Evolutionary conservation across 108 stramenopile species (phyloP).

Genomic region (Cyclotella distinguenda): DNA sequence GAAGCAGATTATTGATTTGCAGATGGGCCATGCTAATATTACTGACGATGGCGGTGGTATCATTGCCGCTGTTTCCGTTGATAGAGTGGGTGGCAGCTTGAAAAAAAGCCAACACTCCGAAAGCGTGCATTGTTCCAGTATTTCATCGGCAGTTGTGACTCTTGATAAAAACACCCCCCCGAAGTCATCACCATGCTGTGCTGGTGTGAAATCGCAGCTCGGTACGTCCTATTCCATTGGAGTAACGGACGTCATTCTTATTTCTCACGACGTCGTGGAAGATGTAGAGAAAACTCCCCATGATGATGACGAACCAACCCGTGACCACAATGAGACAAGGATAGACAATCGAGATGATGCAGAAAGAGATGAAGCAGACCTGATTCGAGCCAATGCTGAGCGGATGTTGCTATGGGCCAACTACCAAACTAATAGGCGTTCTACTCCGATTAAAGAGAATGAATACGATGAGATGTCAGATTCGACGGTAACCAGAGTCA

Average conservation of each 20-base stretch:
- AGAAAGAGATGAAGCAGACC: conserved; percentile 29
- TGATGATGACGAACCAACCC: conserved; percentile 9
- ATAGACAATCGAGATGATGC: conserved; percentile 4
- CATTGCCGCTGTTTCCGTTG: not conserved
- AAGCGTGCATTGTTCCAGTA: not conserved
- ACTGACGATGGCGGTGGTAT: not conserved
- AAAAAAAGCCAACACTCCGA: not conserved
- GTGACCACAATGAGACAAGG: conserved; percentile 3
- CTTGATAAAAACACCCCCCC: too few species aligned
- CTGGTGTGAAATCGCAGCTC: too few species aligned
- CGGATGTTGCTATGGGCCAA: conserved; percentile 41
- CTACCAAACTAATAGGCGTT: conserved; percentile 27
- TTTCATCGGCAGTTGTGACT: conserved; percentile 4
- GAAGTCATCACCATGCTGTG: too few species aligned
- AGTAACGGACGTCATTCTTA: too few species aligned
- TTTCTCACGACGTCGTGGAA: not conserved
- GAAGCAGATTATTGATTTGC: conserved; percentile 35
- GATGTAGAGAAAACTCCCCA: not conserved
- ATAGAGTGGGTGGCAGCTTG: not conserved
- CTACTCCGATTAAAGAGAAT: conserved; percentile 21
- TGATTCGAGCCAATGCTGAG: conserved; percentile 40
- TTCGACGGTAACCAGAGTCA: not conserved
- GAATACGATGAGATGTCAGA: conserved; percentile 1
- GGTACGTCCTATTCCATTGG: too few species aligned
- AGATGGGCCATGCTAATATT: conserved; percentile 10